These are phyloP conservation scores for Tricholoma furcatifolium DNA, from an alignment of 768 basidiomycete species.

Conservation along the genomic window DNA sequence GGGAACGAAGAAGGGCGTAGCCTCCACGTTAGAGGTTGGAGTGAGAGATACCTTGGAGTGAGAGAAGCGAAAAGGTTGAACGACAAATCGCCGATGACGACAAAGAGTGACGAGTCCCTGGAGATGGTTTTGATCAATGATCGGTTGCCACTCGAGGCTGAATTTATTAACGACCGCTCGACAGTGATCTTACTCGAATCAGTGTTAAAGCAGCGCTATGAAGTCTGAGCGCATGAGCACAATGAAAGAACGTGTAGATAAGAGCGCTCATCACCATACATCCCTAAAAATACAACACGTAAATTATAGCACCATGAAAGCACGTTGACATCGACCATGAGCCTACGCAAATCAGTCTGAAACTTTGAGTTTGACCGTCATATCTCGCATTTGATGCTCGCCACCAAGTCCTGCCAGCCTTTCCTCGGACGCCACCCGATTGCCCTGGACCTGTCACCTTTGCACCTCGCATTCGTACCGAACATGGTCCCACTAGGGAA, in stretches of 20 bases:
- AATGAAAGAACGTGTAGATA: too few species aligned
- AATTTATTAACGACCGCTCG: too few species aligned
- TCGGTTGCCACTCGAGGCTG: too few species aligned
- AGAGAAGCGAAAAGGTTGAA: not conserved
- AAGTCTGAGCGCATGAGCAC: too few species aligned
- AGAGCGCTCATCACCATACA: not conserved
- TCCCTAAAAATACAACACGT: not conserved
- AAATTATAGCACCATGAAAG: not conserved
- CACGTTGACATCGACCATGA: not conserved
- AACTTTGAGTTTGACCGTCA: not conserved
- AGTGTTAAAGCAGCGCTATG: too few species aligned
- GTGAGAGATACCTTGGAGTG: not conserved
- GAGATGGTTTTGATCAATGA: too few species aligned
- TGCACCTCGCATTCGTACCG: conserved; percentile 44
- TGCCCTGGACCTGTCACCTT: conserved; percentile 36
- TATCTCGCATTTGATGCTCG: conserved; percentile 35
- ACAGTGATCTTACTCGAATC: too few species aligned
- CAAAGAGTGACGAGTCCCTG: too few species aligned
- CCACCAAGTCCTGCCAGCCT: conserved; percentile 48
- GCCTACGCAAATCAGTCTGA: too few species aligned
- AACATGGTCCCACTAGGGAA: conserved; percentile 33
- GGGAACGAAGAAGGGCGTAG: not conserved
- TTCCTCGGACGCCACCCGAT: conserved; percentile 55
- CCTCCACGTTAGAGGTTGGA: not conserved
- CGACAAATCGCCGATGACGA: too few species aligned